A percentile compares a stretch with the other conserved stretches of the same genome.
Conservation (phyloP, 78 protist genomes). For the Isochrysis galbana region DNA sequence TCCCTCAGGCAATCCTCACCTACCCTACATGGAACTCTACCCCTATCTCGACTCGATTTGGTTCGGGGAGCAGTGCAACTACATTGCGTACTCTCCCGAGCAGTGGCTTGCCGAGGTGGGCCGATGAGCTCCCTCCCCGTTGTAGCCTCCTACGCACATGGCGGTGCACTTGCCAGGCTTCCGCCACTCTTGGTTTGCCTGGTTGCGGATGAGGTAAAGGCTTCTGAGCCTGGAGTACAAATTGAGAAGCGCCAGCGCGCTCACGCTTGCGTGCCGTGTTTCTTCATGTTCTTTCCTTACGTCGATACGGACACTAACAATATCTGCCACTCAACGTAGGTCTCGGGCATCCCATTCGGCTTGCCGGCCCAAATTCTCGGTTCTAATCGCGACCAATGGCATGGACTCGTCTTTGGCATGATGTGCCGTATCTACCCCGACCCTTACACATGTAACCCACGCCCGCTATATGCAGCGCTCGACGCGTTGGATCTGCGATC, state of each 20-base stretch:
- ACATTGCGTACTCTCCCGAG: neutral
- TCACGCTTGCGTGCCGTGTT: too few relatives aligned
- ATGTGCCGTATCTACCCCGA: constrained; percentile 32
- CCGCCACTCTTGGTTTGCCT: too few relatives aligned
- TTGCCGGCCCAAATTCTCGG: neutral
- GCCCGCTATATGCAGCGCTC: neutral
- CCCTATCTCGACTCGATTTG: constrained; percentile 19
- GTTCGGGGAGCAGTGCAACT: constrained; percentile 32
- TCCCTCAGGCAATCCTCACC: constrained; percentile 12
- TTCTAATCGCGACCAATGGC: neutral
- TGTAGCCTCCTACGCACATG: too few relatives aligned
- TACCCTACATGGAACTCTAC: constrained; percentile 5
- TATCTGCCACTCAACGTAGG: too few relatives aligned
- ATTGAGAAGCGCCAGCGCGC: too few relatives aligned
- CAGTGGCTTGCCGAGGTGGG: constrained; percentile 27
- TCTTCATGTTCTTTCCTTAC: too few relatives aligned
- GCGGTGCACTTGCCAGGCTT: too few relatives aligned
- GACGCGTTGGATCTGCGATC: neutral
- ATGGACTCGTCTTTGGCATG: constrained; percentile 16
- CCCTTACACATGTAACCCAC: neutral
- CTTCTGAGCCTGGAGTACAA: too few relatives aligned
- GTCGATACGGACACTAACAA: too few relatives aligned
- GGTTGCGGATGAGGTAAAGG: too few relatives aligned
- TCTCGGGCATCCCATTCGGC: constrained; percentile 6
- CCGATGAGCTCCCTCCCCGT: too few relatives aligned